Evolutionary conservation across 441 rosid genomes (phyloP).

Genomic region (Erysimum pusillum): DNA sequence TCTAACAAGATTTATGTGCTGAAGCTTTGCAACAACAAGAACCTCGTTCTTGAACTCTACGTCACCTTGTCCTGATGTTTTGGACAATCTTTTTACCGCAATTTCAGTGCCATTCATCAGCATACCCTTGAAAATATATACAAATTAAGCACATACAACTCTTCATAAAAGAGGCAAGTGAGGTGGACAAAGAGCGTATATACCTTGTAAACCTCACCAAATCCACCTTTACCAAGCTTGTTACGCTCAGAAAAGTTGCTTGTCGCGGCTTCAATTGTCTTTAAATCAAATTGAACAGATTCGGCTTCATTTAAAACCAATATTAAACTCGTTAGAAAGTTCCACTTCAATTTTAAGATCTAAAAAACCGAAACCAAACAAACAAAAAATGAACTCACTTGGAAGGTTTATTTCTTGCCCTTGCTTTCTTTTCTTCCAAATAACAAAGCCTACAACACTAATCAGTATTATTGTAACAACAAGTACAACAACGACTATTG

Average conservation of each 20-base stretch:
- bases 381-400: slow-evolving; percentile 9
- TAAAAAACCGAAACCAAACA: background rate
- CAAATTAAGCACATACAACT: background rate
- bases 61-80: slow-evolving; percentile 56
- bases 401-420: slow-evolving; percentile 5
- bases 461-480: background rate
- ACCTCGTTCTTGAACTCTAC: slow-evolving; percentile 68
- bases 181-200: background rate
- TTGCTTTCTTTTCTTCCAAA: slow-evolving; percentile 13
- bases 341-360: background rate
- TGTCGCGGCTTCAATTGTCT: slow-evolving; percentile 51
- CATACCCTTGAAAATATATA: slow-evolving; percentile 42
- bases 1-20: slow-evolving; percentile 59
- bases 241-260: slow-evolving; percentile 49
- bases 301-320: slow-evolving; percentile 22
- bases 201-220: slow-evolving; percentile 68
- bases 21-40: slow-evolving; percentile 57
- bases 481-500: background rate
- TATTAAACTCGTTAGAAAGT: background rate
- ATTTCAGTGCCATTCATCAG: slow-evolving; percentile 44
- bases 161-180: background rate
- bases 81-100: slow-evolving; percentile 62
- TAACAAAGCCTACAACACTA: background rate
- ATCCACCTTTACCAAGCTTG: slow-evolving; percentile 68
- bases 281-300: slow-evolving; percentile 53